Conservation (phyloP, 129 eudicot species). For the Chrysanthemum makinoi region DNA sequence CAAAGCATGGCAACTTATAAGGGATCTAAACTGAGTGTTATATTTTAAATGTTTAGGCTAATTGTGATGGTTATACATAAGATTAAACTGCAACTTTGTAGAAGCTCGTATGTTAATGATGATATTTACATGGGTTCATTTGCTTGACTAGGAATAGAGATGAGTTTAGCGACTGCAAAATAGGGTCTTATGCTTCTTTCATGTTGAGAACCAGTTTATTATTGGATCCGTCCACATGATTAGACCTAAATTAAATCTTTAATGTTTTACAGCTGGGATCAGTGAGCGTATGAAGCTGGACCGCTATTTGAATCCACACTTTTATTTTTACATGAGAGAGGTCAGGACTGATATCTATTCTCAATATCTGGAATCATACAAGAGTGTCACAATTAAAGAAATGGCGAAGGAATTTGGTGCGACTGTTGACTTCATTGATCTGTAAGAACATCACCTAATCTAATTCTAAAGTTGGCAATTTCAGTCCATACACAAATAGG, state of each 20-base stretch:
- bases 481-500: background rate
- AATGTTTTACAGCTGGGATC: slow-evolving; percentile 64
- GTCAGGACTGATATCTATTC: slow-evolving; percentile 83
- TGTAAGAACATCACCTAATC: slow-evolving; percentile 42
- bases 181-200: too few species aligned
- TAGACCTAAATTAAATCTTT: background rate
- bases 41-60: too few species aligned
- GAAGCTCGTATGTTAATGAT: too few species aligned
- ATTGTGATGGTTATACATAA: too few species aligned
- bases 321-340: slow-evolving; percentile 95
- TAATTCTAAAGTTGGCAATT: background rate
- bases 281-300: slow-evolving; percentile 77
- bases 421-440: slow-evolving; percentile 82
- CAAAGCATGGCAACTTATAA: too few species aligned
- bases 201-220: too few species aligned
- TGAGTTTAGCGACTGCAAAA: too few species aligned
- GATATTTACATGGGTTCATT: too few species aligned
- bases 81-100: too few species aligned
- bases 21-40: too few species aligned
- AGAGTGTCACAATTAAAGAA: slow-evolving; percentile 93
- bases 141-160: too few species aligned
- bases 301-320: slow-evolving; percentile 85
- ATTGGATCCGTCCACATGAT: background rate
- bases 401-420: slow-evolving; percentile 98
- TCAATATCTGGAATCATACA: slow-evolving; percentile 90